These are phyloP conservation scores for Pythium phragmiticola DNA, from an alignment of 352 stramenopile species.

Conservation along the genomic window DNA sequence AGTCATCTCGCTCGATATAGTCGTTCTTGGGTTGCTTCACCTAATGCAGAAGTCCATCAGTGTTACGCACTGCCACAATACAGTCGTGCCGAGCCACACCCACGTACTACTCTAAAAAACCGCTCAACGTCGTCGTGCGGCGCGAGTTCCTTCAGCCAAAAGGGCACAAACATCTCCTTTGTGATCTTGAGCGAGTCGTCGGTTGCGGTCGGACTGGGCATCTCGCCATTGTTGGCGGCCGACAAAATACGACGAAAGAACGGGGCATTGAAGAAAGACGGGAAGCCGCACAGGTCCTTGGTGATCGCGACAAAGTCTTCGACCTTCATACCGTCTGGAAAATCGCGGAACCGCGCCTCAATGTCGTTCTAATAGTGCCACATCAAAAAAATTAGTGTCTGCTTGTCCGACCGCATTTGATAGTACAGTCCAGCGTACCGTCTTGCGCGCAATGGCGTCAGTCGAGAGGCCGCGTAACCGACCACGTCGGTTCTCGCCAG, in stretches of 20 bases:
- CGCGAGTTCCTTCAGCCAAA: constrained; percentile 94
- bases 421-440: constrained; percentile 23
- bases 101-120: constrained; percentile 95
- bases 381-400: too few relatives aligned
- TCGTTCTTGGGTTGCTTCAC: constrained; percentile 92
- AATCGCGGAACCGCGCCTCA: constrained; percentile 73
- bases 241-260: constrained; percentile 92
- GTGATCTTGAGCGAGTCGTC: constrained; percentile 59
- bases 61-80: not conserved
- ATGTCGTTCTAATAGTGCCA: constrained; percentile 45
- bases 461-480: constrained; percentile 60
- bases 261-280: constrained; percentile 98
- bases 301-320: constrained; percentile 93
- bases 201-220: constrained; percentile 20
- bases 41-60: constrained; percentile 22
- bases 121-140: constrained; percentile 95
- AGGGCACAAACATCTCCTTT: constrained; percentile 91
- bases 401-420: not conserved
- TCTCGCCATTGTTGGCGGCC: constrained; percentile 19
- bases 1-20: constrained; percentile 94
- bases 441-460: constrained; percentile 62
- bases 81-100: not conserved
- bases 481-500: constrained; percentile 58
- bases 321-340: constrained; percentile 81
- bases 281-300: constrained; percentile 97